A percentile compares a stretch with the other conserved stretches of the same genome.
These are phyloP conservation scores for Suhomyces anneliseae DNA, from an alignment of 1,139 yeast genomes.

Conservation along the genomic window DNA sequence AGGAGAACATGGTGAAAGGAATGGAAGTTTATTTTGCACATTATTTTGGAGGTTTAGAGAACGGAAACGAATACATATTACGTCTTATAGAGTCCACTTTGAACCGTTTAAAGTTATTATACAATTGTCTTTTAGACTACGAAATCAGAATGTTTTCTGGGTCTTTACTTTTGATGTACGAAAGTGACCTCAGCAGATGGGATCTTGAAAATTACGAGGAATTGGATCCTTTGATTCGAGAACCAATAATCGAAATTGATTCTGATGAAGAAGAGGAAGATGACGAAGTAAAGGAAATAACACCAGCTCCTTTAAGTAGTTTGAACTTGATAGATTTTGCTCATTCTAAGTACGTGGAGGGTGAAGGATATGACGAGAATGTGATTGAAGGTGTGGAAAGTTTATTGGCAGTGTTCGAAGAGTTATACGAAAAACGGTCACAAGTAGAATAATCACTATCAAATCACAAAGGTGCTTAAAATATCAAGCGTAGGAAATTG, in stretches of 20 bases:
- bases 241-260: conserved; percentile 20
- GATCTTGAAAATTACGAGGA: conserved; percentile 28
- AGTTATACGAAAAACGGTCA: conserved; percentile 13
- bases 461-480: no score
- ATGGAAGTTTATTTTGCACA: conserved; percentile 52
- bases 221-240: conserved; percentile 40
- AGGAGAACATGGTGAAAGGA: conserved; percentile 46
- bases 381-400: conserved; percentile 66
- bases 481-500: no score
- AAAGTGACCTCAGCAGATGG: conserved; percentile 61
- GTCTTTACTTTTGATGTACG: conserved; percentile 73
- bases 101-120: conserved; percentile 61
- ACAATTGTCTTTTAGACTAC: conserved; percentile 58
- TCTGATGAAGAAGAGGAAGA: conserved; percentile 35
- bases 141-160: conserved; percentile 74
- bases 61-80: conserved; percentile 13
- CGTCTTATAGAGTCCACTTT: conserved; percentile 42
- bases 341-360: conserved; percentile 66
- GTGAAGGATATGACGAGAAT: conserved; percentile 71
- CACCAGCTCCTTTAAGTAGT: conserved; percentile 45
- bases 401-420: conserved; percentile 46
- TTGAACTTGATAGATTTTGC: conserved; percentile 86
- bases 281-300: conserved; percentile 11
- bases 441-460: neutral
- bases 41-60: conserved; percentile 8